Evolutionary conservation across 306 rosid genomes (phyloP), one percentile per base, ranked within the genome.

Genomic region (Cucurbita pepo): DNA sequence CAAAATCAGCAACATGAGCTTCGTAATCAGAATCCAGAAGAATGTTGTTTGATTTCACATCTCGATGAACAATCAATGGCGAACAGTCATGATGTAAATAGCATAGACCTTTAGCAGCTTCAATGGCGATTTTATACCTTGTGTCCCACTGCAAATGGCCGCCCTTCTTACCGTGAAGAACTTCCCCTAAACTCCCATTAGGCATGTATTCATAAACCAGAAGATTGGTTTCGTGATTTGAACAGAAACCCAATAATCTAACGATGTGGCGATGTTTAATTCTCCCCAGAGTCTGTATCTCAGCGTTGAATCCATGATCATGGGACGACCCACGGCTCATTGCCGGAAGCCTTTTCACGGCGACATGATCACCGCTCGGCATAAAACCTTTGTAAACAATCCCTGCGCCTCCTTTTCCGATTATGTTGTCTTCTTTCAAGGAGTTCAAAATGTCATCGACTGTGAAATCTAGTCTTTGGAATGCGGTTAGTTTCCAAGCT

Each of bases 371-470:
- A 36, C 96, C 92, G 55, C 78, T 83, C 2, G 85, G 85, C 97
- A 90, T 93, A 7, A 85, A 75, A 11, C 97, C 98, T 47, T 93
- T 93, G 79, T 93, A 93, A 13, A 93, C 98, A 85, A 88, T 93
- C 73, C 98, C 98, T n/a, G 98, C 98, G 43, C 98, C 98, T 54
- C 98, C 98, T 77, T 93, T 93, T 69, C 98, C 98, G 25, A 93
- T 93, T 8, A 93, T 93, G 77, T 90, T 93, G 64, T 93, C 98
- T 61, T 90, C 98, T 77, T 93, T 93, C 71, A 93, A 81, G 76
- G 83, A 83, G 77, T 90, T 96, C 85, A 93, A 81, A 57, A 93
- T 91, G 83, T 90, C 98, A 76, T 93, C 98, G 4, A 83, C 97
- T 0, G 94, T 88, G 82, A 93, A 93, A 60, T 90, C 98, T 78